phyloP scores from a whole-genome alignment of 495 filamentous ascomycete species.

The Pyronema omphalodes region DNA sequence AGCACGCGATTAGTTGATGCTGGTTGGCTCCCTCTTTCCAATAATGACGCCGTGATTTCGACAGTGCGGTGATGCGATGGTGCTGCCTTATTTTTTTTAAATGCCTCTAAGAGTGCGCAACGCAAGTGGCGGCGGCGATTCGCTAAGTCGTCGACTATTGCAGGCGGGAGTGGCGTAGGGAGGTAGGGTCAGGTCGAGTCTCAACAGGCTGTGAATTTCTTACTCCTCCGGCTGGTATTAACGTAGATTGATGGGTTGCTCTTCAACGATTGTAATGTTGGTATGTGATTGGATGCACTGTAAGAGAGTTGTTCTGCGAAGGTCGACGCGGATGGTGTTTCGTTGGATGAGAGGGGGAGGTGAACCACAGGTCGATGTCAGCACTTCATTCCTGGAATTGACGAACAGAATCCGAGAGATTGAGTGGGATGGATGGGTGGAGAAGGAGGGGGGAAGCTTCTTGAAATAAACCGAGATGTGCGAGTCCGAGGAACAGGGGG shows the following conservation, averaged over 20 bases:
- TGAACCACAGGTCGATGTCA: background rate
- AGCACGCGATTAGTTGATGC: too few species aligned
- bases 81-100: slow-evolving; percentile 1
- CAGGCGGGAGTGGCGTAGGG: slow-evolving; percentile 3
- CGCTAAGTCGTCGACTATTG: background rate
- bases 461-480: slow-evolving; percentile 8
- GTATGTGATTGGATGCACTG: background rate
- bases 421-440: slow-evolving; percentile 1
- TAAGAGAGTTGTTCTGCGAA: background rate
- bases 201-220: background rate
- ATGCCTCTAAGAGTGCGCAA: background rate
- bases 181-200: too few species aligned
- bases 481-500: slow-evolving; percentile 2
- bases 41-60: too few species aligned
- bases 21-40: too few species aligned
- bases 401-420: slow-evolving; percentile 6
- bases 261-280: background rate
- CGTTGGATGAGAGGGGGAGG: background rate
- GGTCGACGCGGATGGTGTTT: background rate
- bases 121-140: slow-evolving; percentile 3
- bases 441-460: slow-evolving; percentile 3
- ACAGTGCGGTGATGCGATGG: background rate
- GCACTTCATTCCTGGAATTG: slow-evolving; percentile 6
- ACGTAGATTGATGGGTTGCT: background rate
- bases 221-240: background rate